Evolutionary conservation across 2,329 filamentous ascomycete species (phyloP), one percentile per base, ranked within the genome.

Genomic region (Paecilomyces dactylethromorphus): DNA sequence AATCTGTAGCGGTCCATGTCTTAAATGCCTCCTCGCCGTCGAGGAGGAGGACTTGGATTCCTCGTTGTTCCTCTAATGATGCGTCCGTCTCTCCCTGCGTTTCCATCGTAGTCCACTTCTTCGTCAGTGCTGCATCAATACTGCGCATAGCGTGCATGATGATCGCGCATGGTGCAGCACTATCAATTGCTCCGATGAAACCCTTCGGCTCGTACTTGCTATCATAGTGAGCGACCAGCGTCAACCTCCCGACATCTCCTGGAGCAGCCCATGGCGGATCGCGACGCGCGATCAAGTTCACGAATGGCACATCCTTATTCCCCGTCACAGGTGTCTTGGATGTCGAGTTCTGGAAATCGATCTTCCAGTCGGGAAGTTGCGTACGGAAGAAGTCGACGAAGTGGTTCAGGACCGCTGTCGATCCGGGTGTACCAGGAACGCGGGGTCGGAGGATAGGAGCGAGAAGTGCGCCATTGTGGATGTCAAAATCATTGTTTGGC

Each of bases 11-110:
- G 0, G 86, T 89, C 94, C 94, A 99, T 0, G 74, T 74, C 22
- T 84, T 77, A 74, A 96, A 99, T 0, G 94, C 92, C 74, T 99
- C 94, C 76, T 99, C 94, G 3, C 94, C 94, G 69, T 99, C 94
- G 7, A 99, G 76, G 58, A 99, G 82, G 29, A 99, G 64, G 29
- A 99, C 89, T 78, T 97, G 94, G 33, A 99, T 82, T 0, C 93
- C 93, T 69, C 86, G 87, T 63, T 90, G 86, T 65, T 88, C 89
- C 50, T 92, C 90, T 22, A 94, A 74, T 21, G 69, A 69, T 3
- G 74, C 71, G 52, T 78, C 74, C 1, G 72, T 67, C 24, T 82
- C 77, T 4, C 84, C 87, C 3, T 82, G 80, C 3, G 79, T 82
- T 63, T 85, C 74, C 84, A 92, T 90, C 32, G 81, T 82, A 31